Evolutionary conservation across 1,139 yeast genomes (phyloP).

Genomic region (Taphrina deformans): DNA sequence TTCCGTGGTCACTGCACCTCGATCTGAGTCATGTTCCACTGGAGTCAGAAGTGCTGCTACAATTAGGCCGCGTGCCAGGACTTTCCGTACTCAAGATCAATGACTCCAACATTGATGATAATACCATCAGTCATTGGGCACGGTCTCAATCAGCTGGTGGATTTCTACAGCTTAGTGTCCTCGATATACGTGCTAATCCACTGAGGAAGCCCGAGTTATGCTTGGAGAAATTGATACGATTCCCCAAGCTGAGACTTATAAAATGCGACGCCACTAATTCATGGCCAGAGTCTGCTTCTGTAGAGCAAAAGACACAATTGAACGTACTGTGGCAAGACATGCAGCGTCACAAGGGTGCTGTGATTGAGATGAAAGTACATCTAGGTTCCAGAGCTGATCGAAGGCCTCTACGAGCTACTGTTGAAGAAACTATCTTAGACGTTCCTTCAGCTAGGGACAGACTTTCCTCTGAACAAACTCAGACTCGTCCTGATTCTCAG

Average conservation of each 20-base stretch:
- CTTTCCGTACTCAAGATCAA: not conserved
- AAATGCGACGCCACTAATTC: not conserved
- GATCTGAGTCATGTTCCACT: slow-evolving; percentile 15
- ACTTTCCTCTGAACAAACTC: not conserved
- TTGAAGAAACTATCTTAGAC: not conserved
- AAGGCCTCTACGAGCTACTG: not conserved
- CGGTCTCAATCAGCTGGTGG: slow-evolving; percentile 18
- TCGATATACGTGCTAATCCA: slow-evolving; percentile 4
- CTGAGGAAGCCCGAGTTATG: not conserved
- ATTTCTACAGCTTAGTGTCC: not conserved
- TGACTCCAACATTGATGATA: slow-evolving; percentile 1
- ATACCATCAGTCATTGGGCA: slow-evolving; percentile 18
- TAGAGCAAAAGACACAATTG: not conserved
- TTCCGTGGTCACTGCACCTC: slow-evolving; percentile 12
- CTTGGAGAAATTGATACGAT: not conserved
- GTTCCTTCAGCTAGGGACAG: not conserved
- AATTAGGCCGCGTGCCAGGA: slow-evolving; percentile 2
- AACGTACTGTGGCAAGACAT: not conserved
- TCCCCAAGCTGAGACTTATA: not conserved
- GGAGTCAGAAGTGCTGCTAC: slow-evolving; percentile 13
- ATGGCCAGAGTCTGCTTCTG: not conserved
- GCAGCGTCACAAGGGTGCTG: not conserved
- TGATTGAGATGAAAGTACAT: not conserved
- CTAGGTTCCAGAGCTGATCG: slow-evolving; percentile 15
- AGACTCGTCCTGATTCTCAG: not conserved